These are phyloP conservation scores for Aspergillus unguis DNA, from an alignment of 2,329 filamentous ascomycete genomes.

Conservation along the genomic window DNA sequence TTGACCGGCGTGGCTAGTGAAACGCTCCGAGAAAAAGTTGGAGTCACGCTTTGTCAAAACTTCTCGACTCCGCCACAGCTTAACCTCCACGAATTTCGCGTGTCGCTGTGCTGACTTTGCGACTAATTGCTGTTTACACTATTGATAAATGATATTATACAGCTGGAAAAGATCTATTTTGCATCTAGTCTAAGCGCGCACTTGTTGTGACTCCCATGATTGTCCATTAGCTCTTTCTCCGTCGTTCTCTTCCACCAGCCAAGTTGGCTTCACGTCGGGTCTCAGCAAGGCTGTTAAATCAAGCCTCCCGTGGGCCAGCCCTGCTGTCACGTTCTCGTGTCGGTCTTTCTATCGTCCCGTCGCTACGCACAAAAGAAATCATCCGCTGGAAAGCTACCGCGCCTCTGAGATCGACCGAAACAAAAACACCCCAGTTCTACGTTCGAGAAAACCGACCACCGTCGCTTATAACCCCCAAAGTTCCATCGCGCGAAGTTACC, in stretches of 20 bases:
- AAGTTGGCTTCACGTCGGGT: constrained; percentile 37
- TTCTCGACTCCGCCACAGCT: too few species aligned
- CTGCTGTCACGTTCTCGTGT: constrained; percentile 2
- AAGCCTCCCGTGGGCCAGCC: constrained; percentile 25
- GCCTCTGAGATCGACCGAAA: background rate
- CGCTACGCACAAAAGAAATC: background rate
- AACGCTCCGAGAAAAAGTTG: background rate
- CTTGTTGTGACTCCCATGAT: constrained; percentile 2
- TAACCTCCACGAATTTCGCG: too few species aligned
- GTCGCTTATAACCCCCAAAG: background rate
- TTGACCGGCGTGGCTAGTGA: background rate
- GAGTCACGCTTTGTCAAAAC: too few species aligned
- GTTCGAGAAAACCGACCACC: background rate
- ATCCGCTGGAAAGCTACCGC: background rate
- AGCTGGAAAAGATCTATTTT: too few species aligned
- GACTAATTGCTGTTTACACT: too few species aligned
- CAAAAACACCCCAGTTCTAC: too few species aligned
- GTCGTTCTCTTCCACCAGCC: constrained; percentile 16
- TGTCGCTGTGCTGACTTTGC: too few species aligned
- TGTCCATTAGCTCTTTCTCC: background rate
- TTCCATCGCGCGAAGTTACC: constrained; percentile 4
- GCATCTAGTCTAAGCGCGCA: background rate
- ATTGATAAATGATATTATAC: too few species aligned
- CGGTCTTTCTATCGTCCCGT: constrained; percentile 6
- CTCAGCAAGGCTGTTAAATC: constrained; percentile 29